Base-by-base conservation (phyloP, 176 grass and related monocot species). In the Oryza punctata region DNA sequence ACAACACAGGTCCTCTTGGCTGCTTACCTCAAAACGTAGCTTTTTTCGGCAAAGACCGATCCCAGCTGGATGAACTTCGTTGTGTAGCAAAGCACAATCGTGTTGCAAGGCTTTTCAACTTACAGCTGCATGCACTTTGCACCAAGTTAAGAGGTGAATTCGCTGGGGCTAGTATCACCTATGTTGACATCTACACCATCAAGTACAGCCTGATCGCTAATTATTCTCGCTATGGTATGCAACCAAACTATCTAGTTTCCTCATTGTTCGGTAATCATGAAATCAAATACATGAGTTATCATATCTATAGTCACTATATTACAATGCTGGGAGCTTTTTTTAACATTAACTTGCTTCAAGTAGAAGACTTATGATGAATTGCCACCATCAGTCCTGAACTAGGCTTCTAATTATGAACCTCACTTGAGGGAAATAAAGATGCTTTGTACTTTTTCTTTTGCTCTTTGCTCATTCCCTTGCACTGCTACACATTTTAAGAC, bases 1-100 rank as follows among this genome's bases (percentile, higher is more conserved):
- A 99, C 77, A 99, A 99, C 75, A 99, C 93, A 38, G 93, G 93
- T 65, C 96, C 96, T 72, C 93, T 99, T 0, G 96, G 96, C 14
- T 99, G 96, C 89, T 88, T 99, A 83, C 82, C 96, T 87, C 89
- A 99, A 88, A 99, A 99, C 35, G 82, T 96, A 83, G 93, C 45
- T 37, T 25, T 82, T 71, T 99, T 95, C 49, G 96, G 91, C 47
- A 94, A 94, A 92, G 93, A 99, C 72, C 81, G 87, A 83, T 87
- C 89, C 67, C 92, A 94, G 76, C 73, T 99, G 29, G 96, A 99
- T 78, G 78, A 84, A 79, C 59, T 87, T 78, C 93, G 89, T 84
- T 99, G 96, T 85, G 89, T 96, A 35, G 87, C 78, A 27, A 91
- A 89, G 64, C 96, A 99, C 84, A 99, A 99, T 32, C 91, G 85